Percentiles rank a stretch among this genome's conserved stretches.
These are phyloP conservation scores for Theileria orientalis DNA, from an alignment of 169 alveolate genomes.

Conservation along the genomic window DNA sequence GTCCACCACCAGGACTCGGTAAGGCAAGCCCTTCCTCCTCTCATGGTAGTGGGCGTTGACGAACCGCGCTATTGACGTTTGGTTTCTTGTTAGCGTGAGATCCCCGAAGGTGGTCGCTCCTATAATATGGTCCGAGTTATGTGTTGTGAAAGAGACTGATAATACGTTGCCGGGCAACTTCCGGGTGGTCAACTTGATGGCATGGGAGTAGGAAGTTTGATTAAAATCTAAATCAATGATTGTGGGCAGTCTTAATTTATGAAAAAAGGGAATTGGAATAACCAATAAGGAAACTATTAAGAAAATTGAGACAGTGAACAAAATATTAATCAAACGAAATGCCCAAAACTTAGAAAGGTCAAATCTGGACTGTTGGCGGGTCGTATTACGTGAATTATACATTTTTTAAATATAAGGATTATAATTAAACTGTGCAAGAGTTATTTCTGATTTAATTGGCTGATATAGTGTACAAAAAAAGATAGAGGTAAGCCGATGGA, in stretches of 20 bases:
- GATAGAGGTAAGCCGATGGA: too few species aligned
- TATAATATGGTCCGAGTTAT: slow-evolving; percentile 15
- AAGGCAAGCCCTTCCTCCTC: neutral
- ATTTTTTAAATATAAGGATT: too few species aligned
- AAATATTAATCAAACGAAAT: slow-evolving; percentile 14
- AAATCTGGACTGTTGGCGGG: neutral
- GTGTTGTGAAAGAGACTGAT: neutral
- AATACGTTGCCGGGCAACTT: slow-evolving; percentile 3
- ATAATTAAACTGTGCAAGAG: too few species aligned
- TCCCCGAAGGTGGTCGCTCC: slow-evolving; percentile 17
- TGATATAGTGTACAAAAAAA: too few species aligned
- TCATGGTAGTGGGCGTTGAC: slow-evolving; percentile 7
- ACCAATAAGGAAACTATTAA: neutral
- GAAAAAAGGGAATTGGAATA: slow-evolving; percentile 5
- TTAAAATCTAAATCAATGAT: slow-evolving; percentile 3
- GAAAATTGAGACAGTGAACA: slow-evolving; percentile 4
- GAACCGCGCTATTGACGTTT: neutral
- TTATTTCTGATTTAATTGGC: too few species aligned
- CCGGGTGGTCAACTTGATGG: neutral
- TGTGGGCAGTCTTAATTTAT: neutral
- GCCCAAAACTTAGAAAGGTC: slow-evolving; percentile 19
- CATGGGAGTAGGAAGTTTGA: neutral
- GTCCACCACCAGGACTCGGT: neutral
- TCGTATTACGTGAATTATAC: too few species aligned
- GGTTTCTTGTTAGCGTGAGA: neutral